A percentile compares a stretch with the other conserved stretches of the same genome.
Conservation (phyloP, 352 stramenopile genomes). For the Elongisporangium undulatum region DNA sequence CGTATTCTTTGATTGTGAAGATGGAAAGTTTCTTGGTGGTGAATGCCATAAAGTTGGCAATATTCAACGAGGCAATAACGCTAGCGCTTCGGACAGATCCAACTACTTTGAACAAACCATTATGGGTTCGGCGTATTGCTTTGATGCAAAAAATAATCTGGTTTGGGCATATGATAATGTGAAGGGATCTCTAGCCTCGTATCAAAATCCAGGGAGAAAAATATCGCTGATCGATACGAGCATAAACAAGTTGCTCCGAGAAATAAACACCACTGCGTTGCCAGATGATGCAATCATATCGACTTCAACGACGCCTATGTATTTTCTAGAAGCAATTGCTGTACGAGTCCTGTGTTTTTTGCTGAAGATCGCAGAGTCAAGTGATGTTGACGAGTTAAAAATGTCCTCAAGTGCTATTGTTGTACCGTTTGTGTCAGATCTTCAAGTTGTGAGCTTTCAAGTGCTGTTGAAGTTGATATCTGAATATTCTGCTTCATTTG, state of each 20-base stretch:
- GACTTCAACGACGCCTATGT: not conserved
- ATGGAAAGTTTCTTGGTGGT: slow-evolving; percentile 5
- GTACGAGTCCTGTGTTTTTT: slow-evolving; percentile 32
- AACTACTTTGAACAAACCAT: slow-evolving; percentile 25
- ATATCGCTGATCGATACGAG: slow-evolving; percentile 33
- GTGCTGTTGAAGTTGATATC: slow-evolving; percentile 24
- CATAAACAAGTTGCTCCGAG: slow-evolving; percentile 3
- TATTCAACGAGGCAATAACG: not conserved
- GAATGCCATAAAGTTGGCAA: not conserved
- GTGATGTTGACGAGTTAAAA: slow-evolving; percentile 6
- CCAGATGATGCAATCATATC: not conserved
- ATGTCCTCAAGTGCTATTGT: slow-evolving; percentile 3
- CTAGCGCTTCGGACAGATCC: not conserved
- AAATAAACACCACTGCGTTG: not conserved
- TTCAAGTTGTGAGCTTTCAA: slow-evolving; percentile 25
- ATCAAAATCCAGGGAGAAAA: slow-evolving; percentile 35
- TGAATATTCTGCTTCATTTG: slow-evolving; percentile 28
- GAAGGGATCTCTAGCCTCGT: slow-evolving; percentile 25
- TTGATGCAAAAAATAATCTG: slow-evolving; percentile 46
- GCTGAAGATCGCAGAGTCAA: slow-evolving; percentile 34
- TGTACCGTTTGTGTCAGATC: slow-evolving; percentile 45
- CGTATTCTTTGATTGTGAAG: slow-evolving; percentile 49
- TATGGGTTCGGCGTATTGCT: slow-evolving; percentile 29
- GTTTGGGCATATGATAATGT: slow-evolving; percentile 30
- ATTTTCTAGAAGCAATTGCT: slow-evolving; percentile 8